A percentile compares a stretch with the other conserved stretches of the same genome.
phyloP scores from a whole-genome alignment of 2,329 filamentous ascomycete genomes.

The Dothidotthia symphoricarpi region DNA sequence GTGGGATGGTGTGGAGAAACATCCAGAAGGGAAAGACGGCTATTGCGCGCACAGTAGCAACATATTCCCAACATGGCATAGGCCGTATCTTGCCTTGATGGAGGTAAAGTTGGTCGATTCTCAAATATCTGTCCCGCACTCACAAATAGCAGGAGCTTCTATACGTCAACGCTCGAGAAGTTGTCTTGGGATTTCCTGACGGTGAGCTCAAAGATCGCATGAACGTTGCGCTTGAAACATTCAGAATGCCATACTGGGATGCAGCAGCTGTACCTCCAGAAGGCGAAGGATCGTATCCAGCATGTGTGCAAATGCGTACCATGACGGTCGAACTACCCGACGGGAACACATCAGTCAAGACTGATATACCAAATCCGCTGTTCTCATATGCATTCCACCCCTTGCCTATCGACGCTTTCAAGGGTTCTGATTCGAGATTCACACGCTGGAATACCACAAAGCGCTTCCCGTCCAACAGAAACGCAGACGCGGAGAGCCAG shows the following conservation, averaged over 20 bases:
- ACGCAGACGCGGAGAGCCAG: conserved; percentile 20
- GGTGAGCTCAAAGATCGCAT: conserved; percentile 41
- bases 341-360: conserved; percentile 22
- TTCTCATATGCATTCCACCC: conserved; percentile 50
- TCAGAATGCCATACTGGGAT: conserved; percentile 49
- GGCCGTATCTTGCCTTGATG: conserved; percentile 68
- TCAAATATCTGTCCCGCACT: too few relatives aligned
- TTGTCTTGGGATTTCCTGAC: conserved; percentile 41
- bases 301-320: conserved; percentile 37
- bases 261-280: conserved; percentile 43
- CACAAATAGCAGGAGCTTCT: conserved; percentile 38
- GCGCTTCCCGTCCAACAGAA: conserved; percentile 16
- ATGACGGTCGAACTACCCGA: conserved; percentile 27
- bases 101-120: conserved; percentile 44
- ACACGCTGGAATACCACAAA: conserved; percentile 46
- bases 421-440: too few relatives aligned
- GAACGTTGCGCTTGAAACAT: conserved; percentile 35
- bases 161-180: conserved; percentile 39
- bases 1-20: conserved; percentile 54
- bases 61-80: conserved; percentile 78
- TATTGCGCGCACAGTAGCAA: conserved; percentile 77
- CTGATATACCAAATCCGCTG: conserved; percentile 44
- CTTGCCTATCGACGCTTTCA: conserved; percentile 29
- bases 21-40: conserved; percentile 55
- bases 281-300: conserved; percentile 37